Base-by-base conservation (phyloP, 2,329 filamentous ascomycete species). In the Biscogniauxia sp. region DNA sequence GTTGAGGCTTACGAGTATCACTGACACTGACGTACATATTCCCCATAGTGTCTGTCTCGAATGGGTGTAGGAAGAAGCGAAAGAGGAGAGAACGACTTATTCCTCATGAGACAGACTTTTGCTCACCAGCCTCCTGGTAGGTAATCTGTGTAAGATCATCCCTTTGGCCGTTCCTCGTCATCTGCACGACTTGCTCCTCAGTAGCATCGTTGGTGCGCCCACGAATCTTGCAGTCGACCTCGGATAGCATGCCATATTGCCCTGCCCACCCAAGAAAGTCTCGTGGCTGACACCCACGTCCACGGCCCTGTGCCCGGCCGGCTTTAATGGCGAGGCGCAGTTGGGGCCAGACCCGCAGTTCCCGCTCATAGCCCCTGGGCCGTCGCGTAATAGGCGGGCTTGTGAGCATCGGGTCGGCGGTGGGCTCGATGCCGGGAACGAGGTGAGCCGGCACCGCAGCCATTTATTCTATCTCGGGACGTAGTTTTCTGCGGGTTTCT, bases 401-500 rank as follows among this genome's bases (percentile, higher is more conserved):
- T 88, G 85, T n/a, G 0, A 88, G 79, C 51, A 88, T 28, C 26
- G 26, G 26, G 26, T 28, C 26, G 5, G 26, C 26, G 26, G 26
- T 28, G 26, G 26, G 26, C 26, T 28, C 26, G 26, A 28, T 28
- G 26, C 26, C 26, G 5, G 26, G 26, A 9, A 28, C 26, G 5
- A 28, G 26, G 9, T 28, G 26, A 9, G 26, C 26, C 5, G 26
- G 26, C 26, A 9, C 5, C 26, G 9, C 26, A 9, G 26, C 26
- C 5, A 28, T 28, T 9, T 28, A 9, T 9, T 28, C 26, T 5
- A 7, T 32, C 28, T 13, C 28, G 11, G 28, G 9, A 32, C 11
- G 28, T 56, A 91, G 76, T 73, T 92, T 88, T 91, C 66, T 86
- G 82, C 0, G 89, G 89, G 75, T 92, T 82, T 54, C 88, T 83